Conservation (phyloP, 805 yeast species). For the Ogataea pini region DNA sequence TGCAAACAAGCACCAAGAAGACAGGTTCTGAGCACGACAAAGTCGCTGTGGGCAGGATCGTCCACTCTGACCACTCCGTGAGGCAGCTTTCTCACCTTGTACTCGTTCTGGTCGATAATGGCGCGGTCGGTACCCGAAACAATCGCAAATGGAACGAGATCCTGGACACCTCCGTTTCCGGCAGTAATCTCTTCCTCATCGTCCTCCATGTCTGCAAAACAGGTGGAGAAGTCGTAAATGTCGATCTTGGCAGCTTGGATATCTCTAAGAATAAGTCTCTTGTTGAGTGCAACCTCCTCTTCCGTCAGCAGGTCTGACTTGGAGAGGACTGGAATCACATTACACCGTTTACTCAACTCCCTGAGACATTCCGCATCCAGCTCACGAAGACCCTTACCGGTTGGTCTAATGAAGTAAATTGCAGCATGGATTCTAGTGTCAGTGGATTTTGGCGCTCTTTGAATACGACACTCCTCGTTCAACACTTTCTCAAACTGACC, state of each 20-base stretch:
- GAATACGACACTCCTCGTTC: conserved; percentile 74
- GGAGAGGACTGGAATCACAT: conserved; percentile 78
- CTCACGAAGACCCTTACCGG: conserved; percentile 61
- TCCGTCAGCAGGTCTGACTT: conserved; percentile 74
- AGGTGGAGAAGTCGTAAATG: conserved; percentile 34
- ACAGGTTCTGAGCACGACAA: conserved; percentile 70
- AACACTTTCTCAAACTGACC: conserved; percentile 67
- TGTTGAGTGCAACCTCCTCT: conserved; percentile 49
- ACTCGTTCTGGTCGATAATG: conserved; percentile 65
- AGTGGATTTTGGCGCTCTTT: conserved; percentile 36
- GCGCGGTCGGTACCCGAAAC: conserved; percentile 80
- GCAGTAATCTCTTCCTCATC: conserved; percentile 19
- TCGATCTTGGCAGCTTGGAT: conserved; percentile 24
- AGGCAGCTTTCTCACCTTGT: conserved; percentile 78
- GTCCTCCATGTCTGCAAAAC: conserved; percentile 33
- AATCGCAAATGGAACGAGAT: conserved; percentile 79
- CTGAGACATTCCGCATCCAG: conserved; percentile 73
- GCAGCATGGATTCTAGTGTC: conserved; percentile 86
- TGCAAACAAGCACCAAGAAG: conserved; percentile 78
- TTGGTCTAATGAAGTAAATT: conserved; percentile 76
- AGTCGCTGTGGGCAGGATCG: conserved; percentile 79
- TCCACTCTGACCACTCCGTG: conserved; percentile 87
- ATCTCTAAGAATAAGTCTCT: conserved; percentile 48
- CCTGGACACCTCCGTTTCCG: conserved; percentile 24
- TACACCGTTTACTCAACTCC: conserved; percentile 66